These are phyloP conservation scores for Nigrospora osmanthi DNA, from an alignment of 2,329 filamentous ascomycete genomes.

Conservation along the genomic window DNA sequence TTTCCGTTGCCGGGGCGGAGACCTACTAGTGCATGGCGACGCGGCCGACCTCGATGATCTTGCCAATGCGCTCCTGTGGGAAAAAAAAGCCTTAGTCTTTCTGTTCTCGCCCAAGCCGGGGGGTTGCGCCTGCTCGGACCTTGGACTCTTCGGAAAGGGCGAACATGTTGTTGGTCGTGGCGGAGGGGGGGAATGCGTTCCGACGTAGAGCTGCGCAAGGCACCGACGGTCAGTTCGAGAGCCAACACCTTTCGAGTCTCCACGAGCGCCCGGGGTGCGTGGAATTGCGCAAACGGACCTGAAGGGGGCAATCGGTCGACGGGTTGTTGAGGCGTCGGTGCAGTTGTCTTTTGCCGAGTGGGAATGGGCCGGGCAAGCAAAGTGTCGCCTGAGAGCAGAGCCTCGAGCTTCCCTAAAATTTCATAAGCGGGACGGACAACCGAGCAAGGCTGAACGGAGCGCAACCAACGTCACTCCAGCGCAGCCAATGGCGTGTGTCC, in stretches of 20 bases:
- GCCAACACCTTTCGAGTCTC: constrained; percentile 2
- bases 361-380: not conserved
- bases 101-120: too few species aligned
- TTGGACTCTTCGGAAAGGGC: constrained; percentile 93
- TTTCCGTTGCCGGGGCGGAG: not conserved
- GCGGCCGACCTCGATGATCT: constrained; percentile 89
- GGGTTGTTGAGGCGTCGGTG: not conserved
- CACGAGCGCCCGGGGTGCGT: too few species aligned
- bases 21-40: constrained; percentile 92
- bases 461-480: too few species aligned
- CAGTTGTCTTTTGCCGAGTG: too few species aligned
- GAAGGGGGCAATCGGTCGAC: not conserved
- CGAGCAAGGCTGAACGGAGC: too few species aligned
- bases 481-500: too few species aligned
- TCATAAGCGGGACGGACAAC: too few species aligned
- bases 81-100: constrained; percentile 6
- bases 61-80: constrained; percentile 95
- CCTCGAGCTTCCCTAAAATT: too few species aligned
- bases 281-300: not conserved
- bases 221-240: not conserved
- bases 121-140: constrained; percentile 42
- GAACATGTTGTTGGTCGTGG: constrained; percentile 40
- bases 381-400: too few species aligned
- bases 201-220: not conserved
- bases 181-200: too few species aligned